Base-by-base conservation (phyloP, 2,329 filamentous ascomycete species). In the Colletotrichum abscissum region DNA sequence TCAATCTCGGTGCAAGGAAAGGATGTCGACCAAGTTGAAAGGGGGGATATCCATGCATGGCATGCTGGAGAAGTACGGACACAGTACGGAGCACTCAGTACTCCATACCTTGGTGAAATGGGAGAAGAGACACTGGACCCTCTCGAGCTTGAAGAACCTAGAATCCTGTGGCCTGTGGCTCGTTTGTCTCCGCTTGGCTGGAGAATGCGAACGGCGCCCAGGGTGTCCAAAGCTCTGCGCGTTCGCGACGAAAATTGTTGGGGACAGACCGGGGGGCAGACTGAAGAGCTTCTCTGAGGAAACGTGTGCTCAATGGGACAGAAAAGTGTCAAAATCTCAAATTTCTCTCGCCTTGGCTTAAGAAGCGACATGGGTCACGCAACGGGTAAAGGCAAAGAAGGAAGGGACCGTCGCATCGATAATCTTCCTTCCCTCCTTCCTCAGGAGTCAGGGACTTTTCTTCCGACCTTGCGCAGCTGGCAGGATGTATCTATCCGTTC, bases 161-260 rank as follows among this genome's bases (percentile, higher is more conserved):
- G 28, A 33, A 12, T 11, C 38, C 16, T 42, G 38, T 19, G 38
- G 42, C 28, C 52, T 58, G 67, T 69, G 57, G 57, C 57, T 26
- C 19, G 16, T 56, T 67, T 38, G 46, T n/a, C 68, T 38, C 64
- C 64, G 28, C 58, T 28, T 22, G 33, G 16, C 35, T 28, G 22
- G 35, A 42, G 58, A 30, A 38, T 52, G 65, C 54, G 69, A 46
- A 72, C 69, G 58, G 69, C 42, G 56, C 58, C 52, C 35, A 22
- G 33, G 54, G 58, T 69, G 69, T 59, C 64, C 69, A 54, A 59
- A 72, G 69, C 69, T 72, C 56, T 69, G 42, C 69, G 59, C 59
- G 69, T 72, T 63, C 65, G 69, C 65, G 67, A 73, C 70, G 28
- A 70, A 64, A 73, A 73, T 28, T 69, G 70, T 73, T 73, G 70